Percentiles rank a stretch among this genome's conserved stretches.
phyloP scores from a whole-genome alignment of 305 asterid species.

The Striga hermonthica region DNA sequence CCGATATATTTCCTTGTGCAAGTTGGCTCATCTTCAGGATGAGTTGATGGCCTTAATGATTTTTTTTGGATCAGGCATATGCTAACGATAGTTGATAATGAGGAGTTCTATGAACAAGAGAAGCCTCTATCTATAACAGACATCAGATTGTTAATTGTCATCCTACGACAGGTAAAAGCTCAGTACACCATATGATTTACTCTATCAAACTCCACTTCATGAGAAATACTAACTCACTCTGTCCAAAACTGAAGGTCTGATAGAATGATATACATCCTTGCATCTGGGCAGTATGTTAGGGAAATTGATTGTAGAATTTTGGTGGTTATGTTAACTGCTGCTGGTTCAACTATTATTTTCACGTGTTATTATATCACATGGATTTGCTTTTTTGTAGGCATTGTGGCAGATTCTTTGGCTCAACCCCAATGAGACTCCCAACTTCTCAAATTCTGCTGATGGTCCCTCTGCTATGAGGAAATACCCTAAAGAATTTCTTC shows the following conservation, averaged over 20 bases:
- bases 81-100: slow-evolving; percentile 91
- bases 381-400: slow-evolving; percentile 48
- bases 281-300: slow-evolving; percentile 4
- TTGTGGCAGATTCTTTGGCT: slow-evolving; percentile 97
- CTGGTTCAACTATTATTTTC: slow-evolving; percentile 26
- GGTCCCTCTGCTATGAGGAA: slow-evolving; percentile 55
- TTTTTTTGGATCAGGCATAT: slow-evolving; percentile 67
- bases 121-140: slow-evolving; percentile 81
- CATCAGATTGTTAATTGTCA: slow-evolving; percentile 72
- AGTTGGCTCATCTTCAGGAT: slow-evolving; percentile 29
- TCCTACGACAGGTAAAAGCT: slow-evolving; percentile 78
- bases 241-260: slow-evolving; percentile 14
- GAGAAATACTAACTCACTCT: not conserved
- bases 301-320: not conserved
- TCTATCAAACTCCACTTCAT: slow-evolving; percentile 1
- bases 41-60: slow-evolving; percentile 27
- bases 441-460: slow-evolving; percentile 49
- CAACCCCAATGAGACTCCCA: slow-evolving; percentile 59
- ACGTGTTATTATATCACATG: slow-evolving; percentile 24
- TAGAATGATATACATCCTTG: not conserved
- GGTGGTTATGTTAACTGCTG: slow-evolving; percentile 2
- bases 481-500: slow-evolving; percentile 79
- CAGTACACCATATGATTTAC: slow-evolving; percentile 18
- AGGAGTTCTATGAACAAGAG: slow-evolving; percentile 95
- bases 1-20: slow-evolving; percentile 16